phyloP scores from a whole-genome alignment of 2,329 filamentous ascomycete genomes.

The Alternaria gansuensis region DNA sequence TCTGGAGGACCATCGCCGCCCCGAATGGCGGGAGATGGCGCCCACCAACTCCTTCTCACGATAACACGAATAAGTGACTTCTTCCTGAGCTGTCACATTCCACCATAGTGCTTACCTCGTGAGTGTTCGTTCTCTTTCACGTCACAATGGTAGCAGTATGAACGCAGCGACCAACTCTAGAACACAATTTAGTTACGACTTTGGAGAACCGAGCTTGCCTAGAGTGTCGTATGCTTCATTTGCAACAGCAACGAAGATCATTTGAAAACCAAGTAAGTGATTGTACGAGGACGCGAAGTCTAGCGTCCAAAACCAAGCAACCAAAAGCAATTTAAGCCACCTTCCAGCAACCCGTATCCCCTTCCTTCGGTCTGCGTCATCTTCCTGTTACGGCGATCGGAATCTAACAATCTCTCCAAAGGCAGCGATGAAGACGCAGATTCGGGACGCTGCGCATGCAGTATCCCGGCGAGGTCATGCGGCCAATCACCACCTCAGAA shows the following conservation, averaged over 20 bases:
- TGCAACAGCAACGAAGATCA: conserved; percentile 1
- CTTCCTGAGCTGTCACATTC: background rate
- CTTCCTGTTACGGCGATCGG: conserved; percentile 1
- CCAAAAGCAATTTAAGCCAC: conserved; percentile 1
- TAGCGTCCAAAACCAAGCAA: background rate
- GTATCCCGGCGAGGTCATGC: background rate
- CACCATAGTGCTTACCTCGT: background rate
- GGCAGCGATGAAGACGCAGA: background rate
- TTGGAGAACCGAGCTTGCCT: background rate
- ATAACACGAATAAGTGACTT: background rate
- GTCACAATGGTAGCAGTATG: too few species aligned
- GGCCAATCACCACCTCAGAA: conserved; percentile 29
- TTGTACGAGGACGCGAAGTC: conserved; percentile 2
- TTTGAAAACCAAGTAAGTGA: conserved; percentile 6
- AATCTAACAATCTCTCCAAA: background rate
- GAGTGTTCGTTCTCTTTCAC: too few species aligned
- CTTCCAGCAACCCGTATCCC: background rate
- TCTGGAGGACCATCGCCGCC: background rate
- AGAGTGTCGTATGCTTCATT: conserved; percentile 5
- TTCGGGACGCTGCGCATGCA: conserved; percentile 10
- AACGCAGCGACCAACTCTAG: too few species aligned
- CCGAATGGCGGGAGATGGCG: conserved; percentile 3
- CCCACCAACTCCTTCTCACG: background rate
- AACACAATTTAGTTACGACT: background rate
- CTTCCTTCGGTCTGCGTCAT: background rate